These are phyloP conservation scores for Alternaria postmessia DNA, from an alignment of 2,329 filamentous ascomycete species.

Conservation along the genomic window DNA sequence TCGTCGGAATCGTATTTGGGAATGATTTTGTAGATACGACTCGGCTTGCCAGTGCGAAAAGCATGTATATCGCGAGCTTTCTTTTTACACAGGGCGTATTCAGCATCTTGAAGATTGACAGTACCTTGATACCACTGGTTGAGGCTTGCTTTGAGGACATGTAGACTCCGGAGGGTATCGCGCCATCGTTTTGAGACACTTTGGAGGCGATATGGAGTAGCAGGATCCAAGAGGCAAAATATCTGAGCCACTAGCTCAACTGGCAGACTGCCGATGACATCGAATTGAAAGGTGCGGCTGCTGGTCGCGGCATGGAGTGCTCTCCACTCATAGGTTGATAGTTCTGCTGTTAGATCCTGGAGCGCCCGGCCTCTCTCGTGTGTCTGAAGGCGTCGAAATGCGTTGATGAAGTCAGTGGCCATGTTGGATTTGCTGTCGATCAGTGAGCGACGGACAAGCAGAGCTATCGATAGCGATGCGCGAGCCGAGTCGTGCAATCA, in stretches of 20 bases:
- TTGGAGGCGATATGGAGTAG: slow-evolving; percentile 41
- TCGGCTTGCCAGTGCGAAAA: slow-evolving; percentile 32
- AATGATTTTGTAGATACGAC: slow-evolving; percentile 2
- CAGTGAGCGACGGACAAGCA: not conserved
- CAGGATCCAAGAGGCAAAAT: slow-evolving; percentile 45
- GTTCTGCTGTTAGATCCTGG: slow-evolving; percentile 29
- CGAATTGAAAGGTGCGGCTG: slow-evolving; percentile 37
- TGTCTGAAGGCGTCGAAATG: slow-evolving; percentile 28
- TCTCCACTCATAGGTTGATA: slow-evolving; percentile 46
- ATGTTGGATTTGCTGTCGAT: slow-evolving; percentile 5
- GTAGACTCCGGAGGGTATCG: slow-evolving; percentile 33
- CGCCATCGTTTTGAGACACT: slow-evolving; percentile 47
- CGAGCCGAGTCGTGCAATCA: slow-evolving; percentile 9
- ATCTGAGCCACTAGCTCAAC: slow-evolving; percentile 49
- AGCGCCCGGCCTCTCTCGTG: slow-evolving; percentile 32
- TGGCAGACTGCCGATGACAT: slow-evolving; percentile 49
- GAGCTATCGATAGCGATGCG: not conserved
- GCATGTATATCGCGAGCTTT: slow-evolving; percentile 37
- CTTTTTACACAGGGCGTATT: slow-evolving; percentile 23
- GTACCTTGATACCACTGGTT: slow-evolving; percentile 34
- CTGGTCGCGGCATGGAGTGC: slow-evolving; percentile 25
- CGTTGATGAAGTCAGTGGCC: slow-evolving; percentile 20
- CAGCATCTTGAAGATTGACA: slow-evolving; percentile 17
- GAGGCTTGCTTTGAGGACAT: slow-evolving; percentile 31
- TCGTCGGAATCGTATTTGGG: not conserved